Conservation (phyloP, 2,329 filamentous ascomycete species). For the Seiridium cupressi region DNA sequence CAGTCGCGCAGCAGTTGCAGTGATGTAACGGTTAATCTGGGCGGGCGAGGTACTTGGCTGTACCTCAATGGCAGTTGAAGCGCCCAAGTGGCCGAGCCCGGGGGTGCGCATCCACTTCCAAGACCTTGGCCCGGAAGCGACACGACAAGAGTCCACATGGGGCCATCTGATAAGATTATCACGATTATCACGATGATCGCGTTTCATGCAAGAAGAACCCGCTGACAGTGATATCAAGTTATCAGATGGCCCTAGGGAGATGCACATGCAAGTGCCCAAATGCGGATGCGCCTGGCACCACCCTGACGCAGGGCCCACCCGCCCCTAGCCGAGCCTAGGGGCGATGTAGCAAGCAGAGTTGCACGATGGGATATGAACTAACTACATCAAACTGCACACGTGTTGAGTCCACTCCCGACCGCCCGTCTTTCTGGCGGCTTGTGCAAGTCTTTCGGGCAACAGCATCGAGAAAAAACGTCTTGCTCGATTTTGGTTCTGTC, state of each 20-base stretch:
- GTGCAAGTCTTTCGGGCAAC: neutral
- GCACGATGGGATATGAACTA: too few relatives aligned
- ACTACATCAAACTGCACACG: neutral
- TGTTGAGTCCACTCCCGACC: neutral
- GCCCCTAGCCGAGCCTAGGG: too few relatives aligned
- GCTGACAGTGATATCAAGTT: slow-evolving; percentile 7
- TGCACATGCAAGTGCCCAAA: neutral
- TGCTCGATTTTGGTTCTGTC: too few relatives aligned
- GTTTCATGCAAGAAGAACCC: neutral
- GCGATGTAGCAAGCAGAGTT: too few relatives aligned
- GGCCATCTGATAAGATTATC: slow-evolving; percentile 23
- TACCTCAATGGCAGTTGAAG: neutral
- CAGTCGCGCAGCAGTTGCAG: neutral
- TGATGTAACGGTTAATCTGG: slow-evolving; percentile 2
- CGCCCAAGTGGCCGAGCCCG: slow-evolving; percentile 4
- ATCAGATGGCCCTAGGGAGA: slow-evolving; percentile 6
- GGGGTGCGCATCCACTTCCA: neutral
- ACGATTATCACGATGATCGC: slow-evolving; percentile 22
- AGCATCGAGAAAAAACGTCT: neutral
- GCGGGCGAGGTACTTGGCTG: neutral
- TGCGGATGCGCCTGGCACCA: too few relatives aligned
- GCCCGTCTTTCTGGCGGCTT: neutral
- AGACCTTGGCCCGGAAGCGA: neutral
- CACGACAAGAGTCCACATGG: neutral
- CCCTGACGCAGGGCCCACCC: too few relatives aligned